Base-by-base conservation (phyloP, 2,329 filamentous ascomycete genomes). In the Sclerotinia minor region DNA sequence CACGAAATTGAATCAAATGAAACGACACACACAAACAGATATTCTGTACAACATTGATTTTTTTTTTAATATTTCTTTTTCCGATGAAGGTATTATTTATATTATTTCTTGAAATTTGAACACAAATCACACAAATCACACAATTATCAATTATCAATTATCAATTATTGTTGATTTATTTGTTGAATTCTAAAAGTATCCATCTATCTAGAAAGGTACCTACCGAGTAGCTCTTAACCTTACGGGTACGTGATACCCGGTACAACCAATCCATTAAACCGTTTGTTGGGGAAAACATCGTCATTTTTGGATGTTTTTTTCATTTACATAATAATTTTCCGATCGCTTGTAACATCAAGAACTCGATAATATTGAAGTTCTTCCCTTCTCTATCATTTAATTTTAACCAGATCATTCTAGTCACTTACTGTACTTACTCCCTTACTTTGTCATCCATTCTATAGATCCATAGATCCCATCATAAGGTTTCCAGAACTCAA, bases 1-100 rank as follows among this genome's bases (percentile, higher is more conserved):
- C 26, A 49, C 58, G 58, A 50, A 49, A 49, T 49, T 61, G 58
- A 61, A 19, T 1, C 58, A 50, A 35, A 38, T 38, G 58, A 61
- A 61, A 61, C 58, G 35, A 35, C 35, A 57, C 29, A 41, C 35
- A 57, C 54, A n/a, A 38, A 24, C 32, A 8, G 21, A 6, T 38
- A 2, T 13, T 38, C 11, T 38, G 35, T 38, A 13, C 35, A 38
- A 38, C 35, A 38, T 38, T 38, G 35, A 38, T 8, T 35, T 35
- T 9, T 35, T 35, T 29, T 29, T 29, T 29, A n/a, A n/a, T n/a
- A n/a, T 29, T 29, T 5, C 4, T 32, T 5, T 4, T 54, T n/a
- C 7, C 52, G 52, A 54, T 15, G 9, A 15, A 9, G 11, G 13
- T 41, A 41, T 38, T 41, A 41, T 41, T 41, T 41, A 4, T 41